Conservation (phyloP, 495 filamentous ascomycete species). For the Talaromyces adpressus region DNA sequence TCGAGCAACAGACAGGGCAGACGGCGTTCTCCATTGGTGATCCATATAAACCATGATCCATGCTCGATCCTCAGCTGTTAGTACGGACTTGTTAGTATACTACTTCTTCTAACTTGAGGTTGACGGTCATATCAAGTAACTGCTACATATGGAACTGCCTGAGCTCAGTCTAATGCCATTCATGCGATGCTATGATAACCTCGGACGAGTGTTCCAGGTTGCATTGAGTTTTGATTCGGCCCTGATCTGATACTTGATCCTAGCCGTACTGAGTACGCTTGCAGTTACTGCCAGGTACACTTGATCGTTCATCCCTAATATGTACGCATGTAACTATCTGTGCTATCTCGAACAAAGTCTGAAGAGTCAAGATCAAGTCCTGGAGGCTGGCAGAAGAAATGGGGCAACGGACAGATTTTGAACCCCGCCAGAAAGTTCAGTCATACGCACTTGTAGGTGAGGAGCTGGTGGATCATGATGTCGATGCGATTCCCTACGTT, state of each 20-base stretch:
- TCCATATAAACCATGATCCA: slow-evolving; percentile 2
- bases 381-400: not conserved
- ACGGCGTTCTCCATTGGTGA: slow-evolving; percentile 1
- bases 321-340: too few species aligned
- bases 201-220: not conserved
- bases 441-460: too few species aligned
- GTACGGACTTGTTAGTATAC: not conserved
- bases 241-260: not conserved
- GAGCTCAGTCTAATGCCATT: not conserved
- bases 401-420: not conserved
- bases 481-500: not conserved
- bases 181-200: not conserved
- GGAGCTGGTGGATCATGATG: not conserved
- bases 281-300: too few species aligned
- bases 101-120: not conserved
- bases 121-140: not conserved
- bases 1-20: not conserved
- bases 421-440: not conserved
- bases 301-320: not conserved
- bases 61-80: not conserved
- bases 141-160: not conserved
- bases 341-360: too few species aligned
- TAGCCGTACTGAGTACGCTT: not conserved
- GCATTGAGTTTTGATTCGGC: not conserved
- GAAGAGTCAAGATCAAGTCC: not conserved